Evolutionary conservation across 2,329 filamentous ascomycete genomes (phyloP), one percentile per base, ranked within the genome.

Genomic region (Aureobasidium namibiae): DNA sequence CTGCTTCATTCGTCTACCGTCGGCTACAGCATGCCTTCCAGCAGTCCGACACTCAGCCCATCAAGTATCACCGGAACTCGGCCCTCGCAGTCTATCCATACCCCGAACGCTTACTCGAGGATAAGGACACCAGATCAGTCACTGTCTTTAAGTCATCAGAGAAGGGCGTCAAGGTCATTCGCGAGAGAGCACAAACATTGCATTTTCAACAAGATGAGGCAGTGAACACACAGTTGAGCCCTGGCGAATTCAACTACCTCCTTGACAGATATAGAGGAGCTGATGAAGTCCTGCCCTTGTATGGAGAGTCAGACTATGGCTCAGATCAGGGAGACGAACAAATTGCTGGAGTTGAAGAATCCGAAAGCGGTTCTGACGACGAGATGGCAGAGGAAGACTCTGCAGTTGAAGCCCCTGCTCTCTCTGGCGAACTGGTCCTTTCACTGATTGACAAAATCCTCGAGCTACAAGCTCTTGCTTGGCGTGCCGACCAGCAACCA

Each of bases 401-500:
- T 14, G 41, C 11, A 10, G 33, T 48, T 6, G 54, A 57, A 31
- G 10, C 33, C 9, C 23, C 41, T 9, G 1, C 16, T 16, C 31
- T 57, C 8, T 29, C 42, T 21, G n/a, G 9, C 13, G 42, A 57
- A 14, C 16, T 31, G 18, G 38, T 57, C 18, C 4, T 10, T 3
- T 38, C 33, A 10, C 71, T 82, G 13, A 76, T 92, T 34, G 73
- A 84, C 29, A 70, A 80, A 18, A 78, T 75, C 26, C 78, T 89
- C 11, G 66, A 74, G 7, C 70, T 75, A 1, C 77, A 83, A 60
- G 76, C 78, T 50, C 67, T 73, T 3, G 69, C 72, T 4, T 92
- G 88, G 88, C 71, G 72, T n/a, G 69, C 75, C n/a, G 75, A 73
- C 1, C 84, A 84, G 63, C 75, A 82, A 7, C 80, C 83, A 0